These are phyloP conservation scores for Pythium apleroticum DNA, from an alignment of 352 stramenopile genomes.

Conservation along the genomic window DNA sequence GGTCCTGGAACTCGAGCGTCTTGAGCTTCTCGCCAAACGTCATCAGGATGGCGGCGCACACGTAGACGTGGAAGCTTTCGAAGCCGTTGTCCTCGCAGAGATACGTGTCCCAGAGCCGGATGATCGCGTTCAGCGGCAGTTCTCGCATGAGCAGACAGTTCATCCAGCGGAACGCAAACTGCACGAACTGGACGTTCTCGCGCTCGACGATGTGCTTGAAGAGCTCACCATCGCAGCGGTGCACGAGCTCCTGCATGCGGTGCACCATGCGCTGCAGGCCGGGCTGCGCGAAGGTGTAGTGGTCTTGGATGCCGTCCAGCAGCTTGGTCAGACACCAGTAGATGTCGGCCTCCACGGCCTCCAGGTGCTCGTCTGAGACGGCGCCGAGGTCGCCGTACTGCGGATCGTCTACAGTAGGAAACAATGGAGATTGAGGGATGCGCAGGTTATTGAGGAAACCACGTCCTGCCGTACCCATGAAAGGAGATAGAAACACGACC, in stretches of 20 bases:
- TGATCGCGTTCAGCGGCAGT: constrained; percentile 92
- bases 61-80: constrained; percentile 99
- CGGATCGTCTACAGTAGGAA: constrained; percentile 51
- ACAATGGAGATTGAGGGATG: constrained; percentile 1
- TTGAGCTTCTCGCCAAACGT: constrained; percentile 95
- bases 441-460: no score
- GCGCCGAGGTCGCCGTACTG: constrained; percentile 69
- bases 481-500: constrained; percentile 94
- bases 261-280: constrained; percentile 98
- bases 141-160: constrained; percentile 99
- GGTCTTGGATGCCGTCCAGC: constrained; percentile 98
- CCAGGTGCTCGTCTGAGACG: constrained; percentile 65
- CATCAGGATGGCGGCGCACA: constrained; percentile 98
- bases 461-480: constrained; percentile 71
- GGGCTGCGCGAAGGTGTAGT: constrained; percentile 99
- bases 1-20: constrained; percentile 96
- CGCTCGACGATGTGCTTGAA: constrained; percentile 93
- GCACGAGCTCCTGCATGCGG: constrained; percentile 96
- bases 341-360: constrained; percentile 95
- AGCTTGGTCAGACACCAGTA: constrained; percentile 99
- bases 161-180: constrained; percentile 99
- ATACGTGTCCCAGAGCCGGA: constrained; percentile 99
- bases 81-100: constrained; percentile 98
- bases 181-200: constrained; percentile 96
- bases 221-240: constrained; percentile 94